These are phyloP conservation scores for Sphaerulina musiva DNA, from an alignment of 2,329 filamentous ascomycete species.

Conservation along the genomic window DNA sequence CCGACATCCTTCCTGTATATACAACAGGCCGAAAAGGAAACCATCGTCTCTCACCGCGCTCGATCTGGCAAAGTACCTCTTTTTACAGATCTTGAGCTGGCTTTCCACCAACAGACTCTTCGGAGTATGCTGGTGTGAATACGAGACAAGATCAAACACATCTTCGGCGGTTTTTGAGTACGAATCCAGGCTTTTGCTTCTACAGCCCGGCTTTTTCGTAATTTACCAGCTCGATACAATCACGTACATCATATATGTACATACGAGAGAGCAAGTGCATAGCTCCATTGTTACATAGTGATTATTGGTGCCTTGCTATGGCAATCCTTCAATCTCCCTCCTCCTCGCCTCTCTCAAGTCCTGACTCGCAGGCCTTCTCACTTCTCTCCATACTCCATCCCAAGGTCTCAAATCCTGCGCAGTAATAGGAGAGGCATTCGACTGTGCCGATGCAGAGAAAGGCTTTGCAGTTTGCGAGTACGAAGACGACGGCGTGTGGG, in stretches of 20 bases:
- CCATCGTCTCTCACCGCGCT: conserved; percentile 28
- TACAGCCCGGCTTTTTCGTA: conserved; percentile 23
- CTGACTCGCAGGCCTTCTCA: conserved; percentile 14
- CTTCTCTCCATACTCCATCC: conserved; percentile 30
- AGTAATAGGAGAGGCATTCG: conserved; percentile 15
- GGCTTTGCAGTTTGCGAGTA: conserved; percentile 16
- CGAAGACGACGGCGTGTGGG: conserved; percentile 4
- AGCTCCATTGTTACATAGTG: not conserved
- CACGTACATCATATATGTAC: not conserved
- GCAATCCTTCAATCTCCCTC: conserved; percentile 16
- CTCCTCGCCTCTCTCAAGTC: conserved; percentile 18
- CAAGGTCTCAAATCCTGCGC: conserved; percentile 25
- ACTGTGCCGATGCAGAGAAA: too few species aligned
- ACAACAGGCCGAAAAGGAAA: not conserved
- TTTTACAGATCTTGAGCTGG: conserved; percentile 30
- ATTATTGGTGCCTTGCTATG: not conserved
- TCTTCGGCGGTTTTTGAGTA: conserved; percentile 31
- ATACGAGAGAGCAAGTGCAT: not conserved
- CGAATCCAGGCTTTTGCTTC: conserved; percentile 17
- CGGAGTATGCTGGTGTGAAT: not conserved
- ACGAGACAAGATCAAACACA: conserved; percentile 26
- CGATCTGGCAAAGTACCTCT: conserved; percentile 21
- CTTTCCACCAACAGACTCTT: conserved; percentile 8
- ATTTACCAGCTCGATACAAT: conserved; percentile 29
- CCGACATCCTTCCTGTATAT: not conserved